phyloP scores from a whole-genome alignment of 495 filamentous ascomycete species.

The Aspergillus baeticus region DNA sequence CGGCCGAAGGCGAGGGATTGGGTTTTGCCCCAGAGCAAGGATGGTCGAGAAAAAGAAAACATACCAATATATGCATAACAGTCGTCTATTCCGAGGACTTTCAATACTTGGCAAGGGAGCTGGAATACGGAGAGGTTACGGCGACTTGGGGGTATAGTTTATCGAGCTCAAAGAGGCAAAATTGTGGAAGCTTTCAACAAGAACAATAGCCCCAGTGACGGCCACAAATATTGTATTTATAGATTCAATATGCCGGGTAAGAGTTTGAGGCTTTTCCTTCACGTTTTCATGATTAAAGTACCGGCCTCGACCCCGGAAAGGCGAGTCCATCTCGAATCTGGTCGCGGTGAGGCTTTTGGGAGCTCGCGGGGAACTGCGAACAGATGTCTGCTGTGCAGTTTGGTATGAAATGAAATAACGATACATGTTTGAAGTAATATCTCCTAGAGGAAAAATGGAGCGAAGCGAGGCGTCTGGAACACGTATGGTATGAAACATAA shows the following conservation, averaged over 20 bases:
- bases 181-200: background rate
- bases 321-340: slow-evolving; percentile 20
- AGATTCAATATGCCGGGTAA: slow-evolving; percentile 4
- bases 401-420: slow-evolving; percentile 3
- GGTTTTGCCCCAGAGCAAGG: background rate
- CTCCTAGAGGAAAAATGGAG: background rate
- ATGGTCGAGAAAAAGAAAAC: slow-evolving; percentile 19
- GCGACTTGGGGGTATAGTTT: slow-evolving; percentile 2
- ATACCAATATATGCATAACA: slow-evolving; percentile 50
- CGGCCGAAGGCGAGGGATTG: slow-evolving; percentile 3
- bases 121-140: slow-evolving; percentile 7
- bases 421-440: background rate
- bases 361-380: slow-evolving; percentile 23
- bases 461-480: background rate
- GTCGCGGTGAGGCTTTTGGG: slow-evolving; percentile 33
- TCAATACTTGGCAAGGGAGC: slow-evolving; percentile 12
- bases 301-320: slow-evolving; percentile 18
- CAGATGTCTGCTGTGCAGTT: slow-evolving; percentile 6
- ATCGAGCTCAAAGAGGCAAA: slow-evolving; percentile 1
- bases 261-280: slow-evolving; percentile 11
- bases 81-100: slow-evolving; percentile 9
- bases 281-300: slow-evolving; percentile 15
- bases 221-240: slow-evolving; percentile 18
- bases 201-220: background rate
- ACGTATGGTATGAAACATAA: slow-evolving; percentile 14